Conservation (phyloP, 2,329 filamentous ascomycete species). For the Calonectria ilicicola region DNA sequence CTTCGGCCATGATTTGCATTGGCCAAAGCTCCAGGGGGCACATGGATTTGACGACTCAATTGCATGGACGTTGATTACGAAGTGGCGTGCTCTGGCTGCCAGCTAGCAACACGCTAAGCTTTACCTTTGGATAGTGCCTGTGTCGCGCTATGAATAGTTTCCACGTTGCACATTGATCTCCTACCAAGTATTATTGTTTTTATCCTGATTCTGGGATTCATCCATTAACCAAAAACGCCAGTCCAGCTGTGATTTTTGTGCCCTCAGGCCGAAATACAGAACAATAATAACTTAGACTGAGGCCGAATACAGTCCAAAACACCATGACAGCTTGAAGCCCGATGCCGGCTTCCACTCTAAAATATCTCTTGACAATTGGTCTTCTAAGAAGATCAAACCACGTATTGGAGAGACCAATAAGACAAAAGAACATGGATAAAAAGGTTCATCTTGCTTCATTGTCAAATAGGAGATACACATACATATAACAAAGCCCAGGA, state of each 20-base stretch:
- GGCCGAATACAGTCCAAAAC: not conserved
- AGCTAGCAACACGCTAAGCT: too few relatives aligned
- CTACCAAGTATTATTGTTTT: too few relatives aligned
- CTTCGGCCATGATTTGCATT: not conserved
- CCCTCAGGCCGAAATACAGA: not conserved
- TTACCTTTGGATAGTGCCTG: too few relatives aligned
- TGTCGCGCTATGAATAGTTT: too few relatives aligned
- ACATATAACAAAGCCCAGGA: too few relatives aligned
- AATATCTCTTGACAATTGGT: not conserved
- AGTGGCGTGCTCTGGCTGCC: too few relatives aligned
- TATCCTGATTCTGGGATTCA: too few relatives aligned
- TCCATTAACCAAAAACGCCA: not conserved
- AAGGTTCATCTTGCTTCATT: too few relatives aligned
- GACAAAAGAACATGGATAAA: not conserved
- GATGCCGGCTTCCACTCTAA: not conserved
- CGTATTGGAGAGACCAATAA: not conserved
- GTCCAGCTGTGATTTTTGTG: not conserved
- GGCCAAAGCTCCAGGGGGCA: not conserved
- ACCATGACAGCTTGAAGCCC: not conserved
- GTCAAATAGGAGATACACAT: too few relatives aligned
- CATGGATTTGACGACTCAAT: not conserved
- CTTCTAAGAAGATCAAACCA: not conserved
- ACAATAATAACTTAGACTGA: not conserved
- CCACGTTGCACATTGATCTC: too few relatives aligned
- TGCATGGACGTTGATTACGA: too few relatives aligned